Evolutionary conservation across 768 basidiomycete genomes (phyloP).

Genomic region (Antrodiella citrinella): DNA sequence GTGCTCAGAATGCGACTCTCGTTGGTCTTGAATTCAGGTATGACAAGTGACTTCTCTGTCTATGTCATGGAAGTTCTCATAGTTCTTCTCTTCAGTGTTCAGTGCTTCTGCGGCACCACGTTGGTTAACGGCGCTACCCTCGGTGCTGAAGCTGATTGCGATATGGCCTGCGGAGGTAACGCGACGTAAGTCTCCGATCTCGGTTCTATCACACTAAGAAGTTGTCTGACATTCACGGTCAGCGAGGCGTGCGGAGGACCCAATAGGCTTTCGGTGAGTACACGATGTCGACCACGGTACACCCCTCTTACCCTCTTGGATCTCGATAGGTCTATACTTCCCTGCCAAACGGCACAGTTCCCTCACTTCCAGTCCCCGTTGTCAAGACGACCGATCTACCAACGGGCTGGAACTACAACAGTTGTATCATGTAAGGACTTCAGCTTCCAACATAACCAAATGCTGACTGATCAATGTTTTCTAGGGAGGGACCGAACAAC

Average conservation of each 20-base stretch:
- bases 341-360: constrained; percentile 47
- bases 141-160: constrained; percentile 46
- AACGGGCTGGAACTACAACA: constrained; percentile 54
- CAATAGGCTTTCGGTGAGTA: constrained; percentile 48
- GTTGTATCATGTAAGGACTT: constrained; percentile 61
- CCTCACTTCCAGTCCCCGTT: constrained; percentile 49
- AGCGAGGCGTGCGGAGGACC: constrained; percentile 70
- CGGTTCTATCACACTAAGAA: not conserved
- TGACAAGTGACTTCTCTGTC: constrained; percentile 37
- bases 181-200: constrained; percentile 37
- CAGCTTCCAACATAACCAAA: too few species aligned
- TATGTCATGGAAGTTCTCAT: not conserved
- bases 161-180: constrained; percentile 69
- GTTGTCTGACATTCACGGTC: too few species aligned
- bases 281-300: not conserved
- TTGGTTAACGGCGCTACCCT: constrained; percentile 52
- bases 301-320: not conserved
- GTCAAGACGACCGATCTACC: constrained; percentile 50
- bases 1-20: constrained; percentile 45
- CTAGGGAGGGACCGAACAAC: constrained; percentile 40
- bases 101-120: constrained; percentile 52
- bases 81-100: not conserved
- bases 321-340: constrained; percentile 8
- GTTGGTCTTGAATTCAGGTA: constrained; percentile 62
- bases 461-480: too few species aligned